Evolutionary conservation across 1,139 yeast species (phyloP).

Genomic region (Geotrichum candidum): DNA sequence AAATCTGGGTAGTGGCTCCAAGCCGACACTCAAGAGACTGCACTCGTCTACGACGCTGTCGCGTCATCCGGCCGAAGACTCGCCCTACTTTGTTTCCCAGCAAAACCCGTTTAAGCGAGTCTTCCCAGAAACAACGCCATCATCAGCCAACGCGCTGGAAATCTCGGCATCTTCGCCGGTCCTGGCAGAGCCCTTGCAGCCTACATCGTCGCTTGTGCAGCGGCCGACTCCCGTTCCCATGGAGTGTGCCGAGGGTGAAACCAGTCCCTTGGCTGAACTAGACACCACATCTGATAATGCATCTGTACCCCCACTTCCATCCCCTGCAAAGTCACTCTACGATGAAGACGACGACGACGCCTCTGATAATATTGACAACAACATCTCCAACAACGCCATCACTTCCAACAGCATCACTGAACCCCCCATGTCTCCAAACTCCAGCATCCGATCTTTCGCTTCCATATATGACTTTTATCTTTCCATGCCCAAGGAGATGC

Average conservation of each 20-base stretch:
- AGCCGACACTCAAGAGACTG: not conserved
- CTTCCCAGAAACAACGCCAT: not conserved
- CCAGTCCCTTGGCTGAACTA: not conserved
- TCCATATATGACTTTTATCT: not conserved
- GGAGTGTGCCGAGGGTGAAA: constrained; percentile 8
- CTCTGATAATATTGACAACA: constrained; percentile 1
- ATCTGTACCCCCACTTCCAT: constrained; percentile 8
- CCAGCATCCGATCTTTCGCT: not conserved
- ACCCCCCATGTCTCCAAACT: not conserved
- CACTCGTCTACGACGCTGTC: constrained; percentile 5
- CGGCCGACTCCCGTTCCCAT: constrained; percentile 1
- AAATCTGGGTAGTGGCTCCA: not conserved
- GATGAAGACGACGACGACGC: constrained; percentile 5
- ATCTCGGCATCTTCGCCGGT: not conserved
- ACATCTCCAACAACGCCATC: not conserved
- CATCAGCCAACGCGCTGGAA: not conserved
- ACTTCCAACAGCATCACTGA: not conserved
- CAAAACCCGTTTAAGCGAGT: constrained; percentile 8
- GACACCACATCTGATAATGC: constrained; percentile 5
- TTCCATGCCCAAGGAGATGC: constrained; percentile 10
- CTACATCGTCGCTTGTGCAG: not conserved
- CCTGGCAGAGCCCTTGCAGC: not conserved
- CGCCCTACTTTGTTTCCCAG: constrained; percentile 4
- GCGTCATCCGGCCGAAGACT: not conserved
- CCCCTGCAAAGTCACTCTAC: constrained; percentile 8